These are phyloP conservation scores for Castanea mollissima DNA, from an alignment of 306 rosid genomes.

Conservation along the genomic window DNA sequence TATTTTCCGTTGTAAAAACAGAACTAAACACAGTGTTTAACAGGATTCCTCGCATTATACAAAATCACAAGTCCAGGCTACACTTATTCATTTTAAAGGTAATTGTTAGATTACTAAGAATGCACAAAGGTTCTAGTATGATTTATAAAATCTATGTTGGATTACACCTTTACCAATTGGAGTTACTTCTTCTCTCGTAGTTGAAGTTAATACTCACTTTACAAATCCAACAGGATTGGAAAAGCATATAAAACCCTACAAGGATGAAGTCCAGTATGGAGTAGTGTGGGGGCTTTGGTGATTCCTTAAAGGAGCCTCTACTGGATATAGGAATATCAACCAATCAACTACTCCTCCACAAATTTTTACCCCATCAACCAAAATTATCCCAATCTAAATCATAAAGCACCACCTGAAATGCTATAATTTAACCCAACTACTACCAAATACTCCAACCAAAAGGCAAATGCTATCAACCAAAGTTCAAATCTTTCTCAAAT, in stretches of 20 bases:
- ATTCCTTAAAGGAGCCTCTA: neutral
- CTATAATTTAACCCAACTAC: neutral
- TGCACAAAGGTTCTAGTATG: neutral
- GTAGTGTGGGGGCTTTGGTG: neutral
- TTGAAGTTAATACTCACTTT: neutral
- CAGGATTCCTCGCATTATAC: neutral
- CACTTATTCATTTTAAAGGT: neutral
- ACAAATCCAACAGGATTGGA: neutral
- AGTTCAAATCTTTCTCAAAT: conserved; percentile 1
- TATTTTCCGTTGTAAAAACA: neutral
- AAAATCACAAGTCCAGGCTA: neutral
- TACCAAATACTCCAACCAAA: neutral
- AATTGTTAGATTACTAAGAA: neutral
- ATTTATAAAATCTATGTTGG: neutral
- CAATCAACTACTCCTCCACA: neutral
- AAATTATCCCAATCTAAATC: neutral
- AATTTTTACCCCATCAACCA: neutral
- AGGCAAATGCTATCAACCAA: neutral
- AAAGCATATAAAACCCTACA: neutral
- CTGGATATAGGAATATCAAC: neutral
- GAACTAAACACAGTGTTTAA: neutral
- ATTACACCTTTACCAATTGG: neutral
- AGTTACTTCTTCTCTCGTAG: neutral
- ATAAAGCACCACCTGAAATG: neutral
- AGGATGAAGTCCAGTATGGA: neutral